Conservation (phyloP, 306 rosid species). For the Malus sieversii region DNA sequence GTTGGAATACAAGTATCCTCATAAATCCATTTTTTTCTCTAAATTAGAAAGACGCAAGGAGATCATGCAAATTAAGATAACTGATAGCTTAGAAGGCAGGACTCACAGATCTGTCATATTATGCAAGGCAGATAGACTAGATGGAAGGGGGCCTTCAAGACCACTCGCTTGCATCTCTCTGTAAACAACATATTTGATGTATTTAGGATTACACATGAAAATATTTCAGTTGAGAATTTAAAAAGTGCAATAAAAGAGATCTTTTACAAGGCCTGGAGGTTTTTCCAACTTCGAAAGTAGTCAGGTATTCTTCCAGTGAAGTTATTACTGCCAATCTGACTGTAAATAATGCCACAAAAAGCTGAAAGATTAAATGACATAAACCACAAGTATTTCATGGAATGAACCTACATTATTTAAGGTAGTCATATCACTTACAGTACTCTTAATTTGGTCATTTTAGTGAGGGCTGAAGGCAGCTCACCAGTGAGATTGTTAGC, state of each 20-base stretch:
- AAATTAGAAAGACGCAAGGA: not conserved
- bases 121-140: slow-evolving; percentile 5
- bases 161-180: slow-evolving; percentile 27
- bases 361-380: not conserved
- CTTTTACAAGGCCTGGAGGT: slow-evolving; percentile 5
- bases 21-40: not conserved
- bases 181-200: not conserved
- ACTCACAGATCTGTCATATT: slow-evolving; percentile 12
- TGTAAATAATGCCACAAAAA: not conserved
- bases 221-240: no score
- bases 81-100: not conserved
- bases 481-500: slow-evolving; percentile 29
- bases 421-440: slow-evolving; percentile 11
- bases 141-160: slow-evolving; percentile 20
- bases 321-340: slow-evolving; percentile 26
- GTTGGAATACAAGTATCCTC: not conserved
- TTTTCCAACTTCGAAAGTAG: slow-evolving; percentile 7
- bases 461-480: slow-evolving; percentile 6
- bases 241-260: no score
- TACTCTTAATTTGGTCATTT: not conserved
- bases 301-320: slow-evolving; percentile 26
- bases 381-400: not conserved
- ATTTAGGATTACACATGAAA: no score
- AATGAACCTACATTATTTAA: not conserved
- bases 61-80: not conserved